Base-by-base conservation (phyloP, 805 yeast species). In the Blastobotrys peoriensis region DNA sequence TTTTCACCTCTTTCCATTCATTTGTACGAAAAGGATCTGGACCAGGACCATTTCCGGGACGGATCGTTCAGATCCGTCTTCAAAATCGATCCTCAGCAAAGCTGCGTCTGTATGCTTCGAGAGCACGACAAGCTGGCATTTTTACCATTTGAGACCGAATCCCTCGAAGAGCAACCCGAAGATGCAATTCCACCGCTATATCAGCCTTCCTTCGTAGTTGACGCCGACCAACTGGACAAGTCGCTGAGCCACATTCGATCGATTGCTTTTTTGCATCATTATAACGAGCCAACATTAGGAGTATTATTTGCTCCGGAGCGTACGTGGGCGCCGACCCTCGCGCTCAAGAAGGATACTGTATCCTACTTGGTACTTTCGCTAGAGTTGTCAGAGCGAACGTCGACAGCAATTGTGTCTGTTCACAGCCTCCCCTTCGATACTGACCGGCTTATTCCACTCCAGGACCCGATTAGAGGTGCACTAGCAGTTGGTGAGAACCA, bases 1-100 rank as follows among this genome's bases (percentile, higher is more conserved):
- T 68, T 91, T n/a, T 68, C 74, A 20, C 86, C 96, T 0, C 73
- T 78, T 1, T 84, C 95, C 41, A 67, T 93, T 41, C 98, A 93
- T 65, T 87, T 76, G 60, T 93, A 89, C 62, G 97, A 91, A 55
- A 75, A 78, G 36, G 76, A 77, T 20, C 68, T 87, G 10, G 56
- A 55, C 54, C 50, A 66, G 49, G 42, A 60, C 5, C 53, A 60
- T 21, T 52, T 64, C 45, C 46, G 55, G 18, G 52, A 61, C 35
- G 55, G 57, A 5, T 57, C 52, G 5, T 55, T 65, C 36, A 60
- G 63, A 4, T 65, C 84, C 0, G 64, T 66, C 5, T 69, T 84
- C 46, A 64, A 78, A 19, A 67, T 76, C 0, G 95, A 85, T 46
- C 86, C 95, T 0, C 71, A 69, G 41, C 68, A 69, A 21, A 64